phyloP scores from a whole-genome alignment of 345 rosid genomes.

The Eucalyptus globulus region DNA sequence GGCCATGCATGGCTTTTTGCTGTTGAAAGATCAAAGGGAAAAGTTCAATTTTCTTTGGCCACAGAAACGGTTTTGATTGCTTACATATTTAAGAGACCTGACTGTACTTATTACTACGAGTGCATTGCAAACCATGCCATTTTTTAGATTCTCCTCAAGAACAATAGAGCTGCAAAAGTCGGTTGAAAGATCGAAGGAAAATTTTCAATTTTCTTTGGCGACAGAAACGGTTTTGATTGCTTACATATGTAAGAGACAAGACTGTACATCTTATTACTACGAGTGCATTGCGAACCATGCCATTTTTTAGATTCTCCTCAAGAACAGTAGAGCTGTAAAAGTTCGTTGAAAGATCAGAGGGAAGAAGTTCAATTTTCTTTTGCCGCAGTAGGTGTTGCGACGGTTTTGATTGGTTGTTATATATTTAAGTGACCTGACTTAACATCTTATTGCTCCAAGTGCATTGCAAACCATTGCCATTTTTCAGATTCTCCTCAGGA shows the following conservation, averaged over 20 bases:
- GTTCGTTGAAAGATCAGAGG: background rate
- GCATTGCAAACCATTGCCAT: background rate
- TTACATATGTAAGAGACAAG: background rate
- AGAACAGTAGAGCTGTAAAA: background rate
- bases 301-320: background rate
- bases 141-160: background rate
- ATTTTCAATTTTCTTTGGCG: background rate
- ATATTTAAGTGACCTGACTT: background rate
- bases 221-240: background rate
- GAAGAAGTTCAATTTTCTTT: background rate
- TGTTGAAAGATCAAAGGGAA: background rate
- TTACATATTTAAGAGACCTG: background rate
- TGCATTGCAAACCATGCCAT: background rate
- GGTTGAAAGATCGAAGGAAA: background rate
- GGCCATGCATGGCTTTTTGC: background rate
- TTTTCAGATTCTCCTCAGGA: background rate
- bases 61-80: background rate
- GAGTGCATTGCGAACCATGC: background rate
- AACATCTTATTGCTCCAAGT: background rate
- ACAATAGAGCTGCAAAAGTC: background rate
- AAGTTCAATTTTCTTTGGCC: background rate
- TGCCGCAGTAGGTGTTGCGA: background rate
- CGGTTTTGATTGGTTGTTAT: background rate
- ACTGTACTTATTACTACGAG: background rate
- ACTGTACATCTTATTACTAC: background rate